Base-by-base conservation (phyloP, 345 rosid species). In the Lumnitzera racemosa region DNA sequence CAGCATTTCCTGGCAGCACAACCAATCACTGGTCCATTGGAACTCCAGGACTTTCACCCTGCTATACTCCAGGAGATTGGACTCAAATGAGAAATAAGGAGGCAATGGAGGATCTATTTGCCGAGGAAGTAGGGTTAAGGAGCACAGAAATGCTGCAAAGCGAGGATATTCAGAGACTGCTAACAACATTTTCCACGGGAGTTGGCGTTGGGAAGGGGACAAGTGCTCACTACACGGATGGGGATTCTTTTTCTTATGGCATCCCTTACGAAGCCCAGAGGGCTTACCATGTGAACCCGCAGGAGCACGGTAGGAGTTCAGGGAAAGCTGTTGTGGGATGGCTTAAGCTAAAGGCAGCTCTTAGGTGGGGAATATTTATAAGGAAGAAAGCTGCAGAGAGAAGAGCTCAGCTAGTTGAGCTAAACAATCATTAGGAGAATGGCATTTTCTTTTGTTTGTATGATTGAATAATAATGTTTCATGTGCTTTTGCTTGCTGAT, bases 251-350 rank as follows among this genome's bases (percentile, higher is more conserved):
- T 61, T 68, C 94, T 56, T 83, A 76, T 31, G 71, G 56, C 60
- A 61, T 74, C 23, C 89, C 83, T 3, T 82, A 74, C 50, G 84
- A 78, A 47, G 77, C 82, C 70, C 83, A 69, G 51, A 36, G 75
- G 23, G 79, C 80, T 53, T 80, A 64, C 16, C 55, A 75, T 16
- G 70, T 67, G 47, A 58, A 3, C 31, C 13, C 31, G 12, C 74
- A 65, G 52, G 81, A 69, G 46, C 76, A 69, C 15, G 59, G 77
- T 15, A 66, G 77, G 64, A 80, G 95, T 5, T 83, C 98, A 0
- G 98, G 92, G 23, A 92, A 87, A 69, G 96, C 98, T 31, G 94
- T 89, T 7, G 96, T 92, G 11, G 96, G 98, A 5, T 92, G 98
- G 98, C 91, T 67, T 49, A 68, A 68, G 47, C 66, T 62, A 0